These are phyloP conservation scores for Claviceps purpurea DNA, from an alignment of 2,329 filamentous ascomycete species.

Conservation along the genomic window DNA sequence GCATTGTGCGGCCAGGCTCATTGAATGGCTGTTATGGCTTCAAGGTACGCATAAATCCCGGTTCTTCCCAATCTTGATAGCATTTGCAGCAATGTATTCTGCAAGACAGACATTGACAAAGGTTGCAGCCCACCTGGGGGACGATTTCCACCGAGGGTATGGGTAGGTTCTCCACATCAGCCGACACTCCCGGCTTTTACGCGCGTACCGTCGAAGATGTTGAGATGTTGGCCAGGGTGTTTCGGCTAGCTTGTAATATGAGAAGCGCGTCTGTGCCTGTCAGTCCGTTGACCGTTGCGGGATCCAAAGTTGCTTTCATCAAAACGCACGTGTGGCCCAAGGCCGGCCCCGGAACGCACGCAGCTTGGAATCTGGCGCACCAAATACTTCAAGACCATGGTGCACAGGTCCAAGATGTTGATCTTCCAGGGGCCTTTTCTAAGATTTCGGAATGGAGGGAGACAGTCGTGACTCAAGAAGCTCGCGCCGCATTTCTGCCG, in stretches of 20 bases:
- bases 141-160: constrained; percentile 48
- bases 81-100: not conserved
- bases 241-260: constrained; percentile 37
- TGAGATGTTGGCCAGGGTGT: constrained; percentile 38
- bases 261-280: constrained; percentile 18
- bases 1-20: constrained; percentile 47
- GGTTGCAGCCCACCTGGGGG: constrained; percentile 42
- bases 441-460: constrained; percentile 33
- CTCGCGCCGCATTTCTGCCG: constrained; percentile 7
- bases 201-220: constrained; percentile 45
- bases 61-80: not conserved
- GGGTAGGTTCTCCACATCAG: constrained; percentile 42
- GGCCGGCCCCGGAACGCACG: constrained; percentile 29
- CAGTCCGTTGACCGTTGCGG: constrained; percentile 23
- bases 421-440: constrained; percentile 35
- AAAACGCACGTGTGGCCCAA: constrained; percentile 39
- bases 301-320: constrained; percentile 39
- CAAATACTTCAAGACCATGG: constrained; percentile 30
- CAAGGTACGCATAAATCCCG: constrained; percentile 23
- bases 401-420: constrained; percentile 42
- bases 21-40: constrained; percentile 52
- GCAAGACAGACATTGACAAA: not conserved
- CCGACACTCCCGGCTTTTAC: constrained; percentile 51
- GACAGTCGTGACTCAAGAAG: constrained; percentile 4
- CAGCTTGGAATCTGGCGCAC: constrained; percentile 27